Conservation (phyloP, 2,329 filamentous ascomycete genomes). For the Arthroderma sp. region DNA sequence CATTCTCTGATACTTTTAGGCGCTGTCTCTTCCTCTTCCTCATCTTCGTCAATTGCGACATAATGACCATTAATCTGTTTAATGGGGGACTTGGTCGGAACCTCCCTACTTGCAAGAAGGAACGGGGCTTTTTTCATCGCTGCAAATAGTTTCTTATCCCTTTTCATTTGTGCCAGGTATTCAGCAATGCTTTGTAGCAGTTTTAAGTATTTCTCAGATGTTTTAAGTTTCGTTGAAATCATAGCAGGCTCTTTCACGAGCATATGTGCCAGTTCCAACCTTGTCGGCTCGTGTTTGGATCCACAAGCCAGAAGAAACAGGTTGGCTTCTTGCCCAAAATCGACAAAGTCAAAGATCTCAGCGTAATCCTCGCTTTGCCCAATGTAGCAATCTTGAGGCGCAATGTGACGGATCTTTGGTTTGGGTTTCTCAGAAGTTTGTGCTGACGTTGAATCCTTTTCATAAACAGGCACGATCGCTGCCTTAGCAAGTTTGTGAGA, state of each 20-base stretch:
- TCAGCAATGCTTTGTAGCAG: conserved; percentile 71
- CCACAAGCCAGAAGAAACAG: conserved; percentile 78
- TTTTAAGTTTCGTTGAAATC: conserved; percentile 66
- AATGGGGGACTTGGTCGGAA: conserved; percentile 28
- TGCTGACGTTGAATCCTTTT: conserved; percentile 31
- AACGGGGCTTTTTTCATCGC: conserved; percentile 65
- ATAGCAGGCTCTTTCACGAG: conserved; percentile 73
- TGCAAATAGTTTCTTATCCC: conserved; percentile 63
- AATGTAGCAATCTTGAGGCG: conserved; percentile 66
- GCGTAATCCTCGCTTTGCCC: conserved; percentile 61
- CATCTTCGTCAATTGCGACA: conserved; percentile 7
- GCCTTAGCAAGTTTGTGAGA: conserved; percentile 50
- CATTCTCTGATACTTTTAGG: conserved; percentile 60
- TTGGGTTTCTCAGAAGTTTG: conserved; percentile 10
- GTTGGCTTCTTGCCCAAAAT: conserved; percentile 81
- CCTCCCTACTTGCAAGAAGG: conserved; percentile 70
- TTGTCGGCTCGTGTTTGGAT: conserved; percentile 82
- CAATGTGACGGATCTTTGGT: conserved; percentile 33
- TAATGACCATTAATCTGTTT: conserved; percentile 2
- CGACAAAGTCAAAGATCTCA: conserved; percentile 92
- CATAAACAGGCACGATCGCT: conserved; percentile 56
- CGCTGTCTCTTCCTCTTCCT: conserved; percentile 41
- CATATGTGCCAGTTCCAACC: conserved; percentile 68
- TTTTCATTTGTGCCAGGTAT: conserved; percentile 54
- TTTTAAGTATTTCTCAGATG: conserved; percentile 72